Base-by-base conservation (phyloP, 345 rosid genomes). In the Eucalyptus globulus region DNA sequence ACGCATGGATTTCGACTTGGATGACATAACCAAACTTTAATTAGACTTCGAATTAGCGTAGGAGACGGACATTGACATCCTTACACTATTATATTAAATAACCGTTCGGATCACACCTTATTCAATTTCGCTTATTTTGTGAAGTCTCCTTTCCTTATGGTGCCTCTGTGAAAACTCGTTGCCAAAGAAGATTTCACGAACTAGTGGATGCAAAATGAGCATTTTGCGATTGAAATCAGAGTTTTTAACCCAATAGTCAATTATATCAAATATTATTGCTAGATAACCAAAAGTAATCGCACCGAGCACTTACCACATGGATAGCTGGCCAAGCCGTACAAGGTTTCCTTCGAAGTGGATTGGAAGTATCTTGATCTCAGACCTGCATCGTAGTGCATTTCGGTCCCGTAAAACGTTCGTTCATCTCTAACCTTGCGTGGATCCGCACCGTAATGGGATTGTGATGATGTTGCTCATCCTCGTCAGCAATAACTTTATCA, bases 401-500 rank as follows among this genome's bases (percentile, higher is more conserved):
- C 19, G 43, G 6, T 69, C 43, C 5, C 43, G 12, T 17, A 34
- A 15, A 31, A 67, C 80, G 15, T 67, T 15, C 11, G 11, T 67
- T 31, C 24, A 8, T 69, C 45, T 72, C 45, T 37, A 10, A 43
- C 7, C 27, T 9, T 10, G 7, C 19, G 4, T 6, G 85, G 5
- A 12, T 40, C 24, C 13, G 6, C 85, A 22, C 29, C 5, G 9
- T 72, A 11, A 34, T 11, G 83, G 27, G 27, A 22, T 37, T 37
- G 27, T 11, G 26, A 37, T 11, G 27, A 40, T 11, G 47, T 7
- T 43, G 47, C 8, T 76, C 27, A 26, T 76, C 83, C 80, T 69
- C 0, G 44, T 11, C 3, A 17, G 44, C 81, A 3, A 34, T 34
- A 2, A 4, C 69, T 62, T 29, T 12, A 29, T 27, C 15, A 5